Evolutionary conservation across 1,284 basidiomycete species (phyloP), one percentile per base, ranked within the genome.

Genomic region (Malassezia pachydermatis): DNA sequence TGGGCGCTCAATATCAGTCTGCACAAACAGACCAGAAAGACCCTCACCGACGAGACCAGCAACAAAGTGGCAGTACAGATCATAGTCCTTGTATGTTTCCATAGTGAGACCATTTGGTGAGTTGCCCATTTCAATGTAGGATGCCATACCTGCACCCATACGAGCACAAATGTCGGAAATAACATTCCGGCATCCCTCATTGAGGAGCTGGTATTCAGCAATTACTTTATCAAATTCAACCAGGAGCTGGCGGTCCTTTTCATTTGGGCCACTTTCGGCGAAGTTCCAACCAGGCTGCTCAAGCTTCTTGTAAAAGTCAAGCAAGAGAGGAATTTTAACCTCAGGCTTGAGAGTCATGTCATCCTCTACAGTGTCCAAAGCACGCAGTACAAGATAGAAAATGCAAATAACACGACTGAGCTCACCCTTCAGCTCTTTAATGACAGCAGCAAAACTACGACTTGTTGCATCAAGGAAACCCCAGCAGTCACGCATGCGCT

Each of bases 21-120:
- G 84, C 14, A 85, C 78, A 75, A 92, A 95, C 39, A 99, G 77
- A 6, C 87, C 81, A 0, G 88, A 90, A 39, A 95, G 79, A 48
- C 94, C 92, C 73, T 99, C 94, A 43, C 92, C 94, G 54, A 98
- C 92, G 48, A 98, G 81, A 2, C 92, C 94, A 3, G 92, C 94
- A 56, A 96, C 94, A 72, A 94, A 96, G 74, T 99, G 92, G 72
- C 94, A 98, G 76, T 99, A 98, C 10, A 96, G 78, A 72, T 96
- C 88, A 74, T 92, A 95, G 62, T 95, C 88, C 37, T 80, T 76
- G 55, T 59, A 71, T 14, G 30, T 55, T 17, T 59, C 30, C 24
- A 65, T 57, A 33, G 51, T 60, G n/a, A 67, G 45, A 13, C 50
- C 50, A 6, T 19, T n/a, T 8, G 61, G 60, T 13, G 50, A 39